phyloP scores from a whole-genome alignment of 1,284 basidiomycete genomes.

The Moniliophthora roreri region DNA sequence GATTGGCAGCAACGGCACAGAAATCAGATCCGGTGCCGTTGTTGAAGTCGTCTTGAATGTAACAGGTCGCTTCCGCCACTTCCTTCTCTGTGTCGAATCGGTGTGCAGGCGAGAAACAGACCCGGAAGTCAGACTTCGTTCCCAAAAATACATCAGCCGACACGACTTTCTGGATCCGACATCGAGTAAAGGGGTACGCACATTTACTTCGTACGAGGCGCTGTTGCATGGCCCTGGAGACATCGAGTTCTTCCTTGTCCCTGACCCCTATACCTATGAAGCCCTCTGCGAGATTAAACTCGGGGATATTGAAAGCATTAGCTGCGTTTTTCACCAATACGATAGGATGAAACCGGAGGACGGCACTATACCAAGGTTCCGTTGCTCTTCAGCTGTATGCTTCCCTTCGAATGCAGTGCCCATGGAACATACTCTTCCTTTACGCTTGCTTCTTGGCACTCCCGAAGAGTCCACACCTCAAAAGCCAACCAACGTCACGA shows the following conservation, averaged over 20 bases:
- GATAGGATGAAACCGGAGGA: not conserved
- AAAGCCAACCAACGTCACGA: not conserved
- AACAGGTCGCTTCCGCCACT: not conserved
- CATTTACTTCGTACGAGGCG: not conserved
- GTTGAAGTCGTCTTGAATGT: not conserved
- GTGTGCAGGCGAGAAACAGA: not conserved
- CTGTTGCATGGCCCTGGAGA: not conserved
- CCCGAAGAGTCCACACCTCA: not conserved
- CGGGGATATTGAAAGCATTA: not conserved
- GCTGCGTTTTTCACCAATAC: not conserved
- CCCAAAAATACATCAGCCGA: conserved; percentile 1
- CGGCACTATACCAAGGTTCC: not conserved
- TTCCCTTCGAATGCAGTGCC: not conserved
- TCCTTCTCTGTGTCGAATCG: not conserved
- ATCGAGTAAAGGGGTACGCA: not conserved
- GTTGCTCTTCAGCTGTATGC: not conserved
- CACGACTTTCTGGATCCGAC: not conserved
- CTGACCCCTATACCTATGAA: not conserved
- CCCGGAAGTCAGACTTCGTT: not conserved
- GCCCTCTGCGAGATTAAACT: not conserved
- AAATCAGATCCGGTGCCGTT: not conserved
- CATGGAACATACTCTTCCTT: no score
- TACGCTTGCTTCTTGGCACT: not conserved
- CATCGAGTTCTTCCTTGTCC: not conserved
- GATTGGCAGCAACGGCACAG: no score